These are phyloP conservation scores for Trifolium subterraneum DNA, from an alignment of 306 rosid species.

Conservation along the genomic window DNA sequence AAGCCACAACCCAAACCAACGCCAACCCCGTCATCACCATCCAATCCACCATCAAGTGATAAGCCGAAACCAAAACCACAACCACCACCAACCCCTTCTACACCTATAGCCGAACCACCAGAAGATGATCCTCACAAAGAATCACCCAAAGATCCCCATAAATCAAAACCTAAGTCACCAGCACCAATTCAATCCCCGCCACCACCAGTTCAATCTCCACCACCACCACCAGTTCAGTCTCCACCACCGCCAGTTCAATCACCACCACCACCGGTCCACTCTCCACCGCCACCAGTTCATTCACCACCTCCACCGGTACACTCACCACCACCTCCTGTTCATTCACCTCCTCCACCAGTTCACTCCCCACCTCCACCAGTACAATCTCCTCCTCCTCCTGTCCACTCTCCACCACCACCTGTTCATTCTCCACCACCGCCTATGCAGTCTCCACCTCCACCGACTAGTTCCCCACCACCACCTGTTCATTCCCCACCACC, in stretches of 20 bases:
- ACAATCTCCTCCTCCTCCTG: not conserved
- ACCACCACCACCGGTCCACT: not conserved
- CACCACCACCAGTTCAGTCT: not conserved
- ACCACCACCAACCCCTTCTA: not conserved
- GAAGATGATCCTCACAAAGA: slow-evolving; percentile 6
- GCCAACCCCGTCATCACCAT: not conserved
- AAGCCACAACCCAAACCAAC: not conserved
- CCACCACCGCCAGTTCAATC: not conserved
- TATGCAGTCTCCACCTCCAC: not conserved
- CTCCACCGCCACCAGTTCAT: not conserved
- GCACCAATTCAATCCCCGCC: not conserved
- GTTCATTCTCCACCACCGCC: too few species aligned
- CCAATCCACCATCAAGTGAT: not conserved
- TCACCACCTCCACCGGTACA: not conserved
- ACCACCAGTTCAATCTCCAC: not conserved
- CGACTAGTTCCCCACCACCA: slow-evolving; percentile 19
- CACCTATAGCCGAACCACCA: slow-evolving; percentile 3
- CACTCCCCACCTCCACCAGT: slow-evolving; percentile 34
- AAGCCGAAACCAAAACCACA: not conserved
- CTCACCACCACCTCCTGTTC: not conserved
- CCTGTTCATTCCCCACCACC: not conserved
- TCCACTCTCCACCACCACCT: slow-evolving; percentile 33
- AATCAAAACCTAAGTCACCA: not conserved
- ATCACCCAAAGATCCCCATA: not conserved
- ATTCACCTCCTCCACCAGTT: slow-evolving; percentile 6